phyloP scores from a whole-genome alignment of 2,329 filamentous ascomycete species.

The Ophiocordyceps australis region DNA sequence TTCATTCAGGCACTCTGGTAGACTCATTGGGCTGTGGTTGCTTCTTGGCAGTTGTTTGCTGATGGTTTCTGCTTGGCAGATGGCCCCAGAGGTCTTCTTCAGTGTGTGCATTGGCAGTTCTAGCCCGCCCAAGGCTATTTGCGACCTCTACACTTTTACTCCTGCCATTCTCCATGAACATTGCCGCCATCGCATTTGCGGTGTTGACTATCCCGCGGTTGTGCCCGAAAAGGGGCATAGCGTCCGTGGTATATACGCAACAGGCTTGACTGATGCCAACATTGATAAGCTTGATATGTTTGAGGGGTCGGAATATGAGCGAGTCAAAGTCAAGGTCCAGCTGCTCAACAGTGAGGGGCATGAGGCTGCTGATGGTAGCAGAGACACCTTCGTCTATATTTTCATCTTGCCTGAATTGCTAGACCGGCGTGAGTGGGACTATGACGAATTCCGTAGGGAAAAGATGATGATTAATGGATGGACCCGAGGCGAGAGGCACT shows the following conservation, averaged over 20 bases:
- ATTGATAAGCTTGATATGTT: conserved; percentile 62
- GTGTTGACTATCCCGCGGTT: conserved; percentile 70
- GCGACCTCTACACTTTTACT: conserved; percentile 40
- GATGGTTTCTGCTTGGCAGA: conserved; percentile 22
- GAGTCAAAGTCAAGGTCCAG: conserved; percentile 35
- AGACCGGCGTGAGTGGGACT: conserved; percentile 73
- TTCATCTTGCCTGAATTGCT: conserved; percentile 33
- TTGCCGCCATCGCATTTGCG: conserved; percentile 49
- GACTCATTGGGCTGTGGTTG: not conserved
- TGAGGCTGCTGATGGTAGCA: conserved; percentile 23
- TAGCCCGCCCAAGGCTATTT: conserved; percentile 25
- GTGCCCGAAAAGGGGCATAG: conserved; percentile 32
- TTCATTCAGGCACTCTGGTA: conserved; percentile 16
- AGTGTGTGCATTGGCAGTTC: conserved; percentile 57
- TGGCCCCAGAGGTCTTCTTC: conserved; percentile 77
- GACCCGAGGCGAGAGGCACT: conserved; percentile 28
- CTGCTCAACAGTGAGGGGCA: conserved; percentile 21
- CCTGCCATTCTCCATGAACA: conserved; percentile 62
- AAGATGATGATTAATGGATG: conserved; percentile 44
- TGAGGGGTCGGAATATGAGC: conserved; percentile 59
- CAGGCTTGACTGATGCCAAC: conserved; percentile 62
- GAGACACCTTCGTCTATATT: conserved; percentile 45
- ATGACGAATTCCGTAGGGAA: conserved; percentile 61
- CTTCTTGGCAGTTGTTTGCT: too few relatives aligned
- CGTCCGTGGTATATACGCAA: conserved; percentile 61